These are phyloP conservation scores for Avena sativa DNA, from an alignment of 176 grass and related monocot species.

Conservation along the genomic window DNA sequence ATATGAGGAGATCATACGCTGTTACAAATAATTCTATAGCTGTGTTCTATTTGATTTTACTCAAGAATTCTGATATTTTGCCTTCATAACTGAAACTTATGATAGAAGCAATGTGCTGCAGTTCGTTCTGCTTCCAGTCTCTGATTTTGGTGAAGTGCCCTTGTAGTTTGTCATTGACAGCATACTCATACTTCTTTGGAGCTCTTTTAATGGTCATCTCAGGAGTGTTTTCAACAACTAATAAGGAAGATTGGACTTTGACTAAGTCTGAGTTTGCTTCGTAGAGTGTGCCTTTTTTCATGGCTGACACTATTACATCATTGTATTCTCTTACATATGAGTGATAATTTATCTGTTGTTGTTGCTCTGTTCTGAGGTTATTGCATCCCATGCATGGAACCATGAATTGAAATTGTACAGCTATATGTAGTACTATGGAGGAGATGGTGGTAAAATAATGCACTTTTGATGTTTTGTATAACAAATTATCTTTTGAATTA, in stretches of 20 bases:
- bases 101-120: not conserved
- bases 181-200: constrained; percentile 88
- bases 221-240: constrained; percentile 64
- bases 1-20: not conserved
- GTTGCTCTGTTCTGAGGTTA: not conserved
- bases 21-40: not conserved
- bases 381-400: constrained; percentile 2
- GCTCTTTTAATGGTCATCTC: constrained; percentile 78
- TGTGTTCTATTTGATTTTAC: constrained; percentile 20
- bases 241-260: constrained; percentile 69
- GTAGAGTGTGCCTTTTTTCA: not conserved
- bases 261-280: constrained; percentile 66
- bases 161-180: constrained; percentile 81
- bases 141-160: constrained; percentile 79
- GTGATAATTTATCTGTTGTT: not conserved
- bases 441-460: not conserved
- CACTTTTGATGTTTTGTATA: no score
- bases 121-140: constrained; percentile 59
- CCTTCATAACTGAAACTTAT: constrained; percentile 2
- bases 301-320: not conserved
- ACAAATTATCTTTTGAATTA: no score
- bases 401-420: constrained; percentile 34
- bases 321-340: not conserved
- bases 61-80: constrained; percentile 14
- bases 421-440: constrained; percentile 12